Base-by-base conservation (phyloP, 106 monocot species). In the Allium cepa region DNA sequence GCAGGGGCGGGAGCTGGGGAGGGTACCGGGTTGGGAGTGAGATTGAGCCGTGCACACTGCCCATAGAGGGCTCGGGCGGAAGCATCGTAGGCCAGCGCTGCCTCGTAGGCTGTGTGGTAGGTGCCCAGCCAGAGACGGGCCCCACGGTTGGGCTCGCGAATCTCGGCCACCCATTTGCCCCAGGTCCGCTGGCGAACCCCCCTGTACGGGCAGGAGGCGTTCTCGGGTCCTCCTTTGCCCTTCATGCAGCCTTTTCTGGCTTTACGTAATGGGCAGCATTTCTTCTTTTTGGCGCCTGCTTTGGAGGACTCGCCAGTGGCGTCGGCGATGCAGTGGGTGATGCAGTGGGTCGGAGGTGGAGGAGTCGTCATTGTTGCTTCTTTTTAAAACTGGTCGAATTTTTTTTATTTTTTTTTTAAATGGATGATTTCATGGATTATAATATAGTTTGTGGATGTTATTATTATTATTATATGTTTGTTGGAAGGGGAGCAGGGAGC, bases 151-250 rank as follows among this genome's bases (percentile, higher is more conserved):
- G 93, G 93, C 84, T 94, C 93, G 49, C 93, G 93, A 65, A 94
- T 94, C 78, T 94, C 90, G 10, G 93, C 89, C 47, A 90, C 93
- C 93, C 93, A 94, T 69, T 94, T 94, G 3, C 93, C 93, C 93
- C 93, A 94, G 1, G 93, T 94, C 56, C 90, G 64, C 77, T 94
- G 93, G 46, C 93, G 74, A 9, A 94, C 93, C 6, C 93, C 93
- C 14, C 87, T 49, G 69, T 70, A 94, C 4, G 75, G 75, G 78
- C 86, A 94, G 50, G 14, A 47, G 15, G 77, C 63, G 77, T 94
- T 94, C 73, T 90, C 89, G 15, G 93, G 93, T 8, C 93, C 93
- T 3, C 93, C 93, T 59, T 94, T 94, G 9, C 93, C 93, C 67
- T 87, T 94, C 93, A 94, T 94, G 78, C 93, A 90, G 17, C 93